Evolutionary conservation across 192 early-diverging fungal genomes (phyloP), one percentile per base, ranked within the genome.

Genomic region (Phlyctochytrium bullatum): DNA sequence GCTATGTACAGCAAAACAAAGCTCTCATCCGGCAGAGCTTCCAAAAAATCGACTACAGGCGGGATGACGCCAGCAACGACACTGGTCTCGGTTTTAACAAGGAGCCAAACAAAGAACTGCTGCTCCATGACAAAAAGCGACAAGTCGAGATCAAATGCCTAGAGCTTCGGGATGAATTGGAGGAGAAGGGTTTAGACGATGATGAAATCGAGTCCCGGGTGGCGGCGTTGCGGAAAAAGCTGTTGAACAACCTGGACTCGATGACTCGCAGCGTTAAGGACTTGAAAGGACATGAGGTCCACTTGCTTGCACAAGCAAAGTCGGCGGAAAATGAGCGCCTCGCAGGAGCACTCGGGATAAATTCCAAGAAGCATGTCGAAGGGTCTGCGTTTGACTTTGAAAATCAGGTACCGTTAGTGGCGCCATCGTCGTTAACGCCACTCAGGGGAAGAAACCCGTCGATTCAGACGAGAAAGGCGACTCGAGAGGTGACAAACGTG

Each of bases 1-100:
- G 97, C 59, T 95, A 94, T 75, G 91, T 98, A 3, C 91, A 94
- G 47, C 89, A 91, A 32, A 98, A 95, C 78, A 76, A 90, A 56
- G 92, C 94, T 14, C 72, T 79, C 28, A 74, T 97, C 34, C 79
- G 83, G 62, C 76, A 69, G 17, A 73, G 69, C 12, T 67, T 54
- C 53, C 69, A 73, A 25, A 66, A 73, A 29, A 53, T 64, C 36
- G 67, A 64, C 2, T 61, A 76, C 58, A 59, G 61, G 23, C 29
- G 67, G n/a, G 58, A 61, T 23, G 62, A 34, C 6, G 51, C 34
- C 3, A 29, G 24, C 30, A 79, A 81, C 23, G 82, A 82, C 35
- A 73, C 73, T 35, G 61, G 68, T 56, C 69, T 71, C 12, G 31
- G 71, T 20, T 63, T 72, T 14, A 62, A 77, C 31, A 75, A 80